Evolutionary conservation across 1,284 basidiomycete species (phyloP).

Genomic region (Ustilago crameri): DNA sequence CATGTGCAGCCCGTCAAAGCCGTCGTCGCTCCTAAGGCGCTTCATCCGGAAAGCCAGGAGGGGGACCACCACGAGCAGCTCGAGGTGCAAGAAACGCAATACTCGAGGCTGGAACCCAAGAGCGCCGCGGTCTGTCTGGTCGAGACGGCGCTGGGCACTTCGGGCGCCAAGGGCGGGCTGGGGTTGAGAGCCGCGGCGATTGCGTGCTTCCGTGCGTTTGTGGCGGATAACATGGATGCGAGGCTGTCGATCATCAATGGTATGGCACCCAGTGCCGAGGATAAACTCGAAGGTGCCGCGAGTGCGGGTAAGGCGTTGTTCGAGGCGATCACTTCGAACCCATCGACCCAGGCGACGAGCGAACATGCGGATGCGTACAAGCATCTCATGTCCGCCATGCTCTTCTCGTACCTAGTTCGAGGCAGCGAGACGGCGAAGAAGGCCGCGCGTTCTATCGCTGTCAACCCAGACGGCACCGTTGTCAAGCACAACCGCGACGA

Average conservation of each 20-base stretch:
- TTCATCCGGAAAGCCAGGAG: neutral
- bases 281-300: conserved; percentile 48
- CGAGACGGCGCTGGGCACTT: conserved; percentile 50
- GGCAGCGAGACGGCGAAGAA: conserved; percentile 73
- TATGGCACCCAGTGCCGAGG: conserved; percentile 62
- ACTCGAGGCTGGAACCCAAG: conserved; percentile 41
- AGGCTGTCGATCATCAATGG: conserved; percentile 72
- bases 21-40: conserved; percentile 11
- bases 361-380: conserved; percentile 71
- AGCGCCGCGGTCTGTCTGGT: conserved; percentile 50
- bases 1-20: conserved; percentile 53
- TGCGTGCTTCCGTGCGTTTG: conserved; percentile 60
- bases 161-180: conserved; percentile 47
- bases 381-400: conserved; percentile 52
- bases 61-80: conserved; percentile 11
- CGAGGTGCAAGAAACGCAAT: conserved; percentile 19
- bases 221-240: conserved; percentile 69
- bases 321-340: conserved; percentile 70
- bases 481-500: conserved; percentile 21
- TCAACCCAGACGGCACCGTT: conserved; percentile 63
- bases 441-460: conserved; percentile 71
- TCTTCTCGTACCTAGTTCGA: conserved; percentile 72
- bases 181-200: conserved; percentile 59
- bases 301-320: conserved; percentile 71
- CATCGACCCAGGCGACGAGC: conserved; percentile 48